Evolutionary conservation across 176 grass and related monocot species (phyloP).

Genomic region (Thinopyrum elongatum): DNA sequence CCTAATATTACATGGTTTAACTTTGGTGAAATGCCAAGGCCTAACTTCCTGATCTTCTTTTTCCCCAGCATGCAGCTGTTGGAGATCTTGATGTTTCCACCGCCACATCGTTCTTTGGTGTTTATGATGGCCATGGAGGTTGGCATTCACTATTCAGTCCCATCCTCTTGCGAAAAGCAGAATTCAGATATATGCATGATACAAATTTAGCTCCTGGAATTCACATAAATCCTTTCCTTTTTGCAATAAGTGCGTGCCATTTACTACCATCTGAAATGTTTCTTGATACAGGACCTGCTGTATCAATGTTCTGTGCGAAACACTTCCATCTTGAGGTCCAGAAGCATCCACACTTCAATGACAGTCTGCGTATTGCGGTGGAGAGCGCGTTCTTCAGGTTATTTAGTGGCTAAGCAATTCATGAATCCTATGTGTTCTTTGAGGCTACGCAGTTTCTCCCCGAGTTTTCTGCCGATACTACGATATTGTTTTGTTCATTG

Average conservation of each 20-base stretch:
- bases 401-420: conserved; percentile 8
- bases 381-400: conserved; percentile 30
- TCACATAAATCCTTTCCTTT: not conserved
- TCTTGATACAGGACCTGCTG: conserved; percentile 31
- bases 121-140: conserved; percentile 64
- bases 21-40: not conserved
- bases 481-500: conserved; percentile 9
- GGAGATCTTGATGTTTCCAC: conserved; percentile 18
- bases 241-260: not conserved
- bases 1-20: not conserved
- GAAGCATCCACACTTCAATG: not conserved
- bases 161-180: not conserved
- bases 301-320: conserved; percentile 31
- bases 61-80: conserved; percentile 30
- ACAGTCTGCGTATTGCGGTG: not conserved
- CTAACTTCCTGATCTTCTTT: conserved; percentile 14
- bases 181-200: not conserved
- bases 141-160: not conserved
- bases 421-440: not conserved
- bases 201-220: not conserved
- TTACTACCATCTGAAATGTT: not conserved
- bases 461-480: not conserved
- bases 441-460: not conserved
- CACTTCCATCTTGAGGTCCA: conserved; percentile 40
- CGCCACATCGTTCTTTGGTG: conserved; percentile 52